Evolutionary conservation across 768 basidiomycete species (phyloP).

Genomic region (Asterophora parasitica): DNA sequence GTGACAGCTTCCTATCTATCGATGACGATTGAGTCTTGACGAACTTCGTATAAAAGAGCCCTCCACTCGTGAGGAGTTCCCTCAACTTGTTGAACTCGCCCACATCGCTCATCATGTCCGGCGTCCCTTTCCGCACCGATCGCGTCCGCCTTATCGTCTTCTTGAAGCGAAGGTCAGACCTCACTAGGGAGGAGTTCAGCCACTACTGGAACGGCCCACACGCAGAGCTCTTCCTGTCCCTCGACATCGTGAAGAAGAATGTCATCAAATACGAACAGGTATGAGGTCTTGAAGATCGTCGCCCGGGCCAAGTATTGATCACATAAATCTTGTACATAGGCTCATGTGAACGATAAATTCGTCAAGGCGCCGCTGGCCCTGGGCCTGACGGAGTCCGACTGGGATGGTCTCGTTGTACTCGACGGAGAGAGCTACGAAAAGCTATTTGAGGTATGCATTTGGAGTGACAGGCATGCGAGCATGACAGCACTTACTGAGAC

Average conservation of each 20-base stretch:
- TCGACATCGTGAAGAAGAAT: conserved; percentile 28
- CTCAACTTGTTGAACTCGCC: no score
- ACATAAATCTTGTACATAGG: conserved; percentile 13
- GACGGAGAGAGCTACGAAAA: conserved; percentile 30
- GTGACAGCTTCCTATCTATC: no score
- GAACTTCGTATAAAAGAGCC: no score
- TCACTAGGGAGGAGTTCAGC: conserved; percentile 27
- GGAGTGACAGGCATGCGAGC: no score
- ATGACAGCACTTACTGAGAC: no score
- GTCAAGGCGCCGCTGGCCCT: conserved; percentile 1
- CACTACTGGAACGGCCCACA: conserved; percentile 27
- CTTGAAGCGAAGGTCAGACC: conserved; percentile 21
- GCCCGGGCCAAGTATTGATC: no score
- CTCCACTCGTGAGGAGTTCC: no score
- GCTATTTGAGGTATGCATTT: conserved; percentile 13
- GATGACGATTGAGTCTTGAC: no score
- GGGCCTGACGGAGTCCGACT: conserved; percentile 18
- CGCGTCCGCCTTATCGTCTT: conserved; percentile 25
- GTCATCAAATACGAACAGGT: conserved; percentile 33
- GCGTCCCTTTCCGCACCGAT: conserved; percentile 18
- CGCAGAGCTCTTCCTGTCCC: conserved; percentile 22
- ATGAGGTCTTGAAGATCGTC: not conserved
- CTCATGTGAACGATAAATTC: conserved; percentile 16
- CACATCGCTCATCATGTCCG: not conserved
- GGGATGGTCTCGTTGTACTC: conserved; percentile 26